Evolutionary conservation across 2,329 filamentous ascomycete genomes (phyloP), one percentile per base, ranked within the genome.

Genomic region (Esteya vermicola): DNA sequence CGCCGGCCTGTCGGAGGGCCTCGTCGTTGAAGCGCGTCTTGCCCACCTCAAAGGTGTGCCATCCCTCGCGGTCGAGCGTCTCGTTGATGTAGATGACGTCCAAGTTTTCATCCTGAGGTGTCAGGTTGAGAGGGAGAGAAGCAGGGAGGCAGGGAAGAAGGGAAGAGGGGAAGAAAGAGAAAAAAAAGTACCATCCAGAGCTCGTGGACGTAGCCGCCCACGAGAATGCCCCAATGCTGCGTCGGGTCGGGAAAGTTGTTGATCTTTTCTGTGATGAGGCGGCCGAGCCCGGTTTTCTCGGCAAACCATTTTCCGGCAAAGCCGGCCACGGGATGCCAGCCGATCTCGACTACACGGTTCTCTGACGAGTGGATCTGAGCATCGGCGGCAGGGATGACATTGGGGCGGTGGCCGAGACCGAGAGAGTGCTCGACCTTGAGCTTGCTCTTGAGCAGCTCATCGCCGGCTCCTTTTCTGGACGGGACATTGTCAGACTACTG

Each of bases 181-280:
- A 12, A 30, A 6, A 37, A 13, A 21, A 20, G 12, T 46, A 67
- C 66, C 70, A 75, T 75, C 70, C 71, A 75, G n/a, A 75, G 54
- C 50, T 75, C 61, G 50, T 75, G 70, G 2, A 62, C 63, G 48
- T 60, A 75, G 12, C 65, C 68, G 2, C 68, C 70, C 1, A 75
- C 68, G 0, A 75, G 56, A 2, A 75, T 66, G 3, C 68, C 70
- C 71, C 71, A 75, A 48, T 75, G 71, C 54, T 75, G 71, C 4
- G 69, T 73, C 4, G 71, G 71, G 49, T 75, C 71, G 0, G 71
- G 71, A 45, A 69, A 73, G 42, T 58, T 61, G 47, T 69, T 63
- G 40, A 70, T 65, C 45, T 63, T 67, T 34, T 70, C 65, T 0
- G 67, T 72, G 43, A 75, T 74, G 57, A 69, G 57, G 53, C 66